Percentiles rank a stretch among this genome's conserved stretches.
Conservation (phyloP, 202 grass and related monocot genomes). For the Brachypodium distachyon region DNA sequence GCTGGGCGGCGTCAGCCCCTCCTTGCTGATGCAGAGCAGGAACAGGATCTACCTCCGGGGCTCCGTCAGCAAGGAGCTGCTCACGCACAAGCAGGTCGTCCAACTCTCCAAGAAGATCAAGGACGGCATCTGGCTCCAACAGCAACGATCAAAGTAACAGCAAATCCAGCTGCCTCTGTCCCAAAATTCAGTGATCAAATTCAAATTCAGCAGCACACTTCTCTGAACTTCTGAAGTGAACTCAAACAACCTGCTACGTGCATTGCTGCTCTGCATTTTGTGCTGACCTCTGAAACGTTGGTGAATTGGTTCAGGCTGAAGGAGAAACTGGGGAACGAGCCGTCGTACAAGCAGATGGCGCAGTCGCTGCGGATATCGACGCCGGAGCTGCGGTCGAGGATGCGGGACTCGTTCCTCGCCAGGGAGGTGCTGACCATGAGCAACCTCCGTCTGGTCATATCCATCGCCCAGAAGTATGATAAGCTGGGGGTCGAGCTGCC, state of each 20-base stretch:
- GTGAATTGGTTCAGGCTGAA: slow-evolving; percentile 52
- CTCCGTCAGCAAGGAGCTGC: slow-evolving; percentile 61
- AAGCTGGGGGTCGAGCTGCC: slow-evolving; percentile 80
- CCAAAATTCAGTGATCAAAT: neutral
- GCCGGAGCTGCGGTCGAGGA: slow-evolving; percentile 34
- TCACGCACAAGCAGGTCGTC: slow-evolving; percentile 87
- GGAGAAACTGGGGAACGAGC: slow-evolving; percentile 82
- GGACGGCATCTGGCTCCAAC: slow-evolving; percentile 60
- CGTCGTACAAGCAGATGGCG: slow-evolving; percentile 71
- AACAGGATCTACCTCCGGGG: slow-evolving; percentile 72
- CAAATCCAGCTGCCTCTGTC: neutral
- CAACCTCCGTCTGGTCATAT: slow-evolving; percentile 94
- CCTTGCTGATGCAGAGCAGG: slow-evolving; percentile 52
- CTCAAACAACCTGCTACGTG: neutral
- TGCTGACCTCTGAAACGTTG: neutral
- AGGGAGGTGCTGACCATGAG: slow-evolving; percentile 87
- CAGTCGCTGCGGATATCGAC: slow-evolving; percentile 45
- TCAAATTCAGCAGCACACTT: neutral
- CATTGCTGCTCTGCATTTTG: neutral
- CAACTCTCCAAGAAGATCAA: slow-evolving; percentile 95
- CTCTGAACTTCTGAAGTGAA: neutral
- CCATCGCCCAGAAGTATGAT: slow-evolving; percentile 94
- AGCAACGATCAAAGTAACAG: slow-evolving; percentile 60
- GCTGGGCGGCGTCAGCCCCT: slow-evolving; percentile 52
- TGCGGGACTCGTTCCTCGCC: slow-evolving; percentile 72